phyloP scores from a whole-genome alignment of 2,329 filamentous ascomycete species.

The Penicillium sp. region DNA sequence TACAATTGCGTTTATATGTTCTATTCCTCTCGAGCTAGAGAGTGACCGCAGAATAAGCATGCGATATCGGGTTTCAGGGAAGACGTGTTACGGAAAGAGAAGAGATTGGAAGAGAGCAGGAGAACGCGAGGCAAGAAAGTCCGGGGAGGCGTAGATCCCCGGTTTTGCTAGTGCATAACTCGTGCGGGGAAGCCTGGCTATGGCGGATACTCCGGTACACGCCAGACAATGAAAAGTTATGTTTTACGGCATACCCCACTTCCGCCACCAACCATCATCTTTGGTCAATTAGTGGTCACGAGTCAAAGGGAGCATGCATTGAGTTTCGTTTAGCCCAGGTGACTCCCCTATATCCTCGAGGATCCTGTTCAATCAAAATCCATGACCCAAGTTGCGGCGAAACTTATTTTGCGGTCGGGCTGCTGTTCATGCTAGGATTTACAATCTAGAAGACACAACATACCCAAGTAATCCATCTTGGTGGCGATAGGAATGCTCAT shows the following conservation, averaged over 20 bases:
- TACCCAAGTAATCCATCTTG: not conserved
- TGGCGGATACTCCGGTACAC: not conserved
- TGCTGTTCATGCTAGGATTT: not conserved
- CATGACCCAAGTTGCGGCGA: not conserved
- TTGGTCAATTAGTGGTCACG: not conserved
- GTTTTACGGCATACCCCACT: not conserved
- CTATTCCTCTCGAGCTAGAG: not conserved
- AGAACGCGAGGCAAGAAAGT: not conserved
- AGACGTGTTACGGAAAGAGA: not conserved
- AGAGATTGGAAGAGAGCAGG: not conserved
- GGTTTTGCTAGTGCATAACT: not conserved
- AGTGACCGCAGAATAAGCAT: not conserved
- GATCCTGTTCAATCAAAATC: not conserved
- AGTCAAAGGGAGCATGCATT: not conserved
- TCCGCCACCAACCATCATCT: not conserved
- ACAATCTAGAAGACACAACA: not conserved
- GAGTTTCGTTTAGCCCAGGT: not conserved
- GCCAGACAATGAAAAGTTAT: not conserved
- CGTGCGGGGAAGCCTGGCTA: not conserved
- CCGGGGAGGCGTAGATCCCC: not conserved
- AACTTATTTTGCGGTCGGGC: not conserved
- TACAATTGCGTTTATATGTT: not conserved
- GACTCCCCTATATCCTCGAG: not conserved
- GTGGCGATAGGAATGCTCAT: not conserved
- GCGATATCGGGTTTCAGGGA: not conserved